These are phyloP conservation scores for Calophaca sinica DNA, from an alignment of 306 rosid genomes.

Conservation along the genomic window DNA sequence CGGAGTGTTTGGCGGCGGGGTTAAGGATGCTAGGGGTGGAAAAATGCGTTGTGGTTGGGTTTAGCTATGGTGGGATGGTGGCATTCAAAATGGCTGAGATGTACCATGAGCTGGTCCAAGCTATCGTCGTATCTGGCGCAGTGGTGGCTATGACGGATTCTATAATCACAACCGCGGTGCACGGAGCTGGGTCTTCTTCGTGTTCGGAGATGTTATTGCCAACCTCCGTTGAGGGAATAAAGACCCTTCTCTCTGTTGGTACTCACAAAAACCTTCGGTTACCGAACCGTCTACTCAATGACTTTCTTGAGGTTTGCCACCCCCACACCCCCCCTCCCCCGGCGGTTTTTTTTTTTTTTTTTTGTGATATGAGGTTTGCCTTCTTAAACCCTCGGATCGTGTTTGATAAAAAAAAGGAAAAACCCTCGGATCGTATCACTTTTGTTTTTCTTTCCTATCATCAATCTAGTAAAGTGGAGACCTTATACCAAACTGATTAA, in stretches of 20 bases:
- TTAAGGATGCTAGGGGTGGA: slow-evolving; percentile 77
- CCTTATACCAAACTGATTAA: no score
- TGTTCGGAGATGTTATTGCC: slow-evolving; percentile 78
- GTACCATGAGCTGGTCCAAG: slow-evolving; percentile 62
- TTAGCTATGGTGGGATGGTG: slow-evolving; percentile 87
- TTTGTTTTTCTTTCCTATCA: no score
- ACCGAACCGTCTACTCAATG: slow-evolving; percentile 61
- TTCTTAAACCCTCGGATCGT: no score
- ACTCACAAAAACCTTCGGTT: slow-evolving; percentile 59
- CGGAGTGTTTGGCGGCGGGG: slow-evolving; percentile 70
- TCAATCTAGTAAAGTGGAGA: no score
- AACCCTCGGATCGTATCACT: no score
- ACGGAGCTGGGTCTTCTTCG: slow-evolving; percentile 60
- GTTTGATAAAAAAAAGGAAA: no score
- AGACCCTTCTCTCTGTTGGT: slow-evolving; percentile 62
- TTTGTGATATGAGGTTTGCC: no score
- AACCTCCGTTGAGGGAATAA: slow-evolving; percentile 55
- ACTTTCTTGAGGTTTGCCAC: slow-evolving; percentile 68
- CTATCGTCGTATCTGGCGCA: slow-evolving; percentile 62
- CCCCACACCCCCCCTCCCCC: no score
- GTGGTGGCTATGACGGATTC: slow-evolving; percentile 57
- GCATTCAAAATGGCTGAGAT: slow-evolving; percentile 75
- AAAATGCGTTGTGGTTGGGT: slow-evolving; percentile 71
- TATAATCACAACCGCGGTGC: slow-evolving; percentile 39
- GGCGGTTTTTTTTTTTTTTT: no score